These are phyloP conservation scores for Cryptococcus jaspeensis DNA, from an alignment of 1,284 basidiomycete genomes.

Conservation along the genomic window DNA sequence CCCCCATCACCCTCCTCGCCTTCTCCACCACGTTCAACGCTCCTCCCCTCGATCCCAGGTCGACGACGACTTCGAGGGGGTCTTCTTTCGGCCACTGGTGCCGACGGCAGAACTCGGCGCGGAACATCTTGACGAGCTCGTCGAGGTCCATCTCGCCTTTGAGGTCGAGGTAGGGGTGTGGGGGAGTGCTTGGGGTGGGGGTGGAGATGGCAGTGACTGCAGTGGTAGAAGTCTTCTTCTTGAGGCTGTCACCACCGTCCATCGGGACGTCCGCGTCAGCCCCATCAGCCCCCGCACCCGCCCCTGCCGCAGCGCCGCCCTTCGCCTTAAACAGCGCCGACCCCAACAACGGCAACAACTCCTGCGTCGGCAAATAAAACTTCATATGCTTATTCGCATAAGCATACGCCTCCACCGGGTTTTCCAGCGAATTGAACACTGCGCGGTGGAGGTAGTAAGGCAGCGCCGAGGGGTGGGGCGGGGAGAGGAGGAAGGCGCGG, in stretches of 20 bases:
- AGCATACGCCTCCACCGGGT: conserved; percentile 57
- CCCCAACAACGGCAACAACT: conserved; percentile 69
- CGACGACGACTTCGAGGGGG: conserved; percentile 79
- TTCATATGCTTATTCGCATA: conserved; percentile 72
- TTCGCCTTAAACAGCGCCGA: conserved; percentile 50
- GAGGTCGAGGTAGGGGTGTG: conserved; percentile 16
- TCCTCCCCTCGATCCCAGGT: conserved; percentile 79
- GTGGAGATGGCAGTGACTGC: conserved; percentile 62
- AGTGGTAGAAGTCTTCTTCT: not conserved
- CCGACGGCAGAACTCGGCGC: conserved; percentile 82
- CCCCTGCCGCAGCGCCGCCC: not conserved
- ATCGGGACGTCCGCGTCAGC: conserved; percentile 70
- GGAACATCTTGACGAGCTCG: conserved; percentile 71
- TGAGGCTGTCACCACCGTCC: conserved; percentile 24
- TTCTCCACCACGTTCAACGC: conserved; percentile 88
- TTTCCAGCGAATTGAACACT: conserved; percentile 72
- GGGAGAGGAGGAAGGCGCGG: conserved; percentile 62
- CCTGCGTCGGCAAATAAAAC: conserved; percentile 65
- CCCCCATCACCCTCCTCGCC: conserved; percentile 85
- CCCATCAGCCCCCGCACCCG: not conserved
- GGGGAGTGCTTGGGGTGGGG: not conserved
- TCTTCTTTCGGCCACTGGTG: conserved; percentile 84
- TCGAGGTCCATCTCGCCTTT: conserved; percentile 6
- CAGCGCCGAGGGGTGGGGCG: conserved; percentile 65
- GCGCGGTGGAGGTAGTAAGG: conserved; percentile 85